Evolutionary conservation across 495 filamentous ascomycete genomes (phyloP).

Genomic region (Xylaria grammica): DNA sequence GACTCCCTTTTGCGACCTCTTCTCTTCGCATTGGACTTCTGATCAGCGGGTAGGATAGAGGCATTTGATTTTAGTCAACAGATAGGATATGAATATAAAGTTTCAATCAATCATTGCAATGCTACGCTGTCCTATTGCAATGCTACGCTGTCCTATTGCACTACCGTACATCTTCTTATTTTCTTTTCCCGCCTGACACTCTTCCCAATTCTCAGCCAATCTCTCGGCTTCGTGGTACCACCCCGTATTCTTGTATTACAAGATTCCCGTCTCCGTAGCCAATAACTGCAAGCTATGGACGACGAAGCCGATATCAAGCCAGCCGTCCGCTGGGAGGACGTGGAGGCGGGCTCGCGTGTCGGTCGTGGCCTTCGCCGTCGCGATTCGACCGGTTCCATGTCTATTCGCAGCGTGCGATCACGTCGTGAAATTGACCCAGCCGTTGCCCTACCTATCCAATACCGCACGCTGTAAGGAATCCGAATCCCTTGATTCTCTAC

Average conservation of each 20-base stretch:
- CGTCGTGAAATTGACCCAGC: slow-evolving; percentile 49
- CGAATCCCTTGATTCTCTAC: background rate
- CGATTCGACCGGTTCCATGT: slow-evolving; percentile 43
- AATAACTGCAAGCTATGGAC: slow-evolving; percentile 7
- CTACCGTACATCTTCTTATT: background rate
- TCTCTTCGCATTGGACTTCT: slow-evolving; percentile 6
- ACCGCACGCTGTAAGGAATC: slow-evolving; percentile 52
- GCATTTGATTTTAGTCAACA: background rate
- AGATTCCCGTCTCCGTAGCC: background rate
- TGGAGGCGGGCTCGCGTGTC: slow-evolving; percentile 30
- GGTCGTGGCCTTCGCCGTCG: slow-evolving; percentile 33
- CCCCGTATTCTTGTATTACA: background rate
- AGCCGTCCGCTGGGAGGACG: slow-evolving; percentile 41
- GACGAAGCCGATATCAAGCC: slow-evolving; percentile 31
- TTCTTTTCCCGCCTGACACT: background rate
- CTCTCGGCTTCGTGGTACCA: background rate
- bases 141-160: background rate
- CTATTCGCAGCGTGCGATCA: slow-evolving; percentile 43
- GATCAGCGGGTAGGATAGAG: background rate
- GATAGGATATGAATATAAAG: slow-evolving; percentile 13
- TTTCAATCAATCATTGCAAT: background rate
- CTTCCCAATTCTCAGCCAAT: background rate
- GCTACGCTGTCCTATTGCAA: background rate
- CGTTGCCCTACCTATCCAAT: slow-evolving; percentile 57
- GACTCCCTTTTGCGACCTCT: background rate